Evolutionary conservation across 805 yeast species (phyloP).

Genomic region (Yarrowia sp.): DNA sequence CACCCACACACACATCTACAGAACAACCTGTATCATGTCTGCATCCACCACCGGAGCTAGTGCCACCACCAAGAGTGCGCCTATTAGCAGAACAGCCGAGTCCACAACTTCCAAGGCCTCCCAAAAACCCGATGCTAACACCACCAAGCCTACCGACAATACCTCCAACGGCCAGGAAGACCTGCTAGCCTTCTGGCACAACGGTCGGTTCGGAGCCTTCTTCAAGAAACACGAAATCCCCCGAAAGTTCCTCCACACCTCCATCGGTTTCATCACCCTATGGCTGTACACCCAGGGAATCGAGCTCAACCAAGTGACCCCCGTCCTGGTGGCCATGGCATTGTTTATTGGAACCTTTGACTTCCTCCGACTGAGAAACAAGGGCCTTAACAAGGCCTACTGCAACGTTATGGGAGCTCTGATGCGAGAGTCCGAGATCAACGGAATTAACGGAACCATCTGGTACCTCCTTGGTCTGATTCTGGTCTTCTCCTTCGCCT

Average conservation of each 20-base stretch:
- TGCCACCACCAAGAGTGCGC: conserved; percentile 10
- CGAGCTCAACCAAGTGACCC: conserved; percentile 54
- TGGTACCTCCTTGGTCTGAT: conserved; percentile 82
- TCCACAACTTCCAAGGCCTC: background rate
- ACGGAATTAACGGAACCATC: conserved; percentile 71
- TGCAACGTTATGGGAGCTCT: conserved; percentile 70
- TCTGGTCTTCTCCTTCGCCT: conserved; percentile 63
- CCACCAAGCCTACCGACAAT: background rate
- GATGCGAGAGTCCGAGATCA: conserved; percentile 79
- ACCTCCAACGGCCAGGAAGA: background rate
- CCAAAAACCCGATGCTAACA: background rate
- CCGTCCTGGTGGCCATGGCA: conserved; percentile 58
- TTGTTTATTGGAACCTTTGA: conserved; percentile 61
- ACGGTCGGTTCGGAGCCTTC: conserved; percentile 46
- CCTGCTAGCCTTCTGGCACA: conserved; percentile 17
- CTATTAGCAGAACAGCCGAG: conserved; percentile 1
- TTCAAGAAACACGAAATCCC: conserved; percentile 83
- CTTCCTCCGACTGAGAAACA: conserved; percentile 59
- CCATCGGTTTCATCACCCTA: conserved; percentile 80
- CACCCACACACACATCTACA: background rate
- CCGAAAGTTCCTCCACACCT: conserved; percentile 81
- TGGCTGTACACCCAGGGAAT: conserved; percentile 65
- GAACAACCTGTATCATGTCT: background rate
- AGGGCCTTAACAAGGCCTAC: conserved; percentile 62
- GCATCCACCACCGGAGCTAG: conserved; percentile 10